These are phyloP conservation scores for Mycotypha africana DNA, from an alignment of 371 early-diverging fungal genomes.

Conservation along the genomic window DNA sequence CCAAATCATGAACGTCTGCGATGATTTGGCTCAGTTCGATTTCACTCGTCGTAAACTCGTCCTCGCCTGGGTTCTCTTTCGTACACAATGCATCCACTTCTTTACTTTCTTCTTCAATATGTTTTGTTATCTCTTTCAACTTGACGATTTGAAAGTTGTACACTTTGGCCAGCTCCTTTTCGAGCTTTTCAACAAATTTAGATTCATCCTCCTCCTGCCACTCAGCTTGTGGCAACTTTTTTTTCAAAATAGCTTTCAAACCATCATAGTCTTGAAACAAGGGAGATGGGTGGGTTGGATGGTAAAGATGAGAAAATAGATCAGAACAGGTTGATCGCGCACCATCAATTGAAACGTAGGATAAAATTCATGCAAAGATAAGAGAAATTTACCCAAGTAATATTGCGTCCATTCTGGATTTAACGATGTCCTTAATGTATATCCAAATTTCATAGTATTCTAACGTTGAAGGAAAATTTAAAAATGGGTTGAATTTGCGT, in stretches of 20 bases:
- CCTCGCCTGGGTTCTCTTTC: constrained; percentile 57
- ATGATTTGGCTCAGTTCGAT: constrained; percentile 78
- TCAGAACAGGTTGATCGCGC: too few species aligned
- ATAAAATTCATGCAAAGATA: too few species aligned
- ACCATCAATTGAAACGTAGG: too few species aligned
- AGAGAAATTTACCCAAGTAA: constrained; percentile 28
- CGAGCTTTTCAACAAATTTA: constrained; percentile 79
- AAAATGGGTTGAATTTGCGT: too few species aligned
- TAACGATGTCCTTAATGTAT: constrained; percentile 68
- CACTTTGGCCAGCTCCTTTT: constrained; percentile 90
- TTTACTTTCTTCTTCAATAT: constrained; percentile 68
- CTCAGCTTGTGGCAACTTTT: constrained; percentile 24
- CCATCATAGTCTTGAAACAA: constrained; percentile 69
- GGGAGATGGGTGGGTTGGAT: too few species aligned
- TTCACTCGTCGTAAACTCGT: constrained; percentile 64
- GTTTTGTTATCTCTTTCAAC: constrained; percentile 78
- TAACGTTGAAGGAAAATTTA: too few species aligned
- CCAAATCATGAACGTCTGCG: constrained; percentile 81
- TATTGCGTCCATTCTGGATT: constrained; percentile 76
- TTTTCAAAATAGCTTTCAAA: constrained; percentile 75
- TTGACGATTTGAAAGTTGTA: constrained; percentile 87
- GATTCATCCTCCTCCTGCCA: constrained; percentile 77
- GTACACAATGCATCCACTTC: constrained; percentile 51
- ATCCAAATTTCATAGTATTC: constrained; percentile 85
- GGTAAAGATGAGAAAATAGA: too few species aligned